These are phyloP conservation scores for Mucor piriformis DNA, from an alignment of 371 early-diverging fungal genomes.

Conservation along the genomic window DNA sequence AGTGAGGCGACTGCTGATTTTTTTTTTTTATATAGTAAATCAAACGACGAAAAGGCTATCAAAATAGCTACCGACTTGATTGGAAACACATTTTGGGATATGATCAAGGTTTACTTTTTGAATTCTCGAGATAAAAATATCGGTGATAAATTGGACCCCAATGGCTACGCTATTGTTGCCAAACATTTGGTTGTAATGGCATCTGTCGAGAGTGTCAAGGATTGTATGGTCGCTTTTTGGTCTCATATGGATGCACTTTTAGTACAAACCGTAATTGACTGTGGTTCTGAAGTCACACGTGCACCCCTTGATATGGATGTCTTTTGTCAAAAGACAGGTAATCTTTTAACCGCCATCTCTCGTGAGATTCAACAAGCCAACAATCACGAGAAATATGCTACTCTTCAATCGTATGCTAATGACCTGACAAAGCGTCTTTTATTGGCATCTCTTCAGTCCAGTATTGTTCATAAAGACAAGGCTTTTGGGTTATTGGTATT, in stretches of 20 bases:
- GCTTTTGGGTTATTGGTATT: constrained; percentile 17
- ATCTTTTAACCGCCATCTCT: constrained; percentile 25
- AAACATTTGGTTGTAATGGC: constrained; percentile 32
- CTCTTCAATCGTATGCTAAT: not conserved
- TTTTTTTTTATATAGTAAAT: constrained; percentile 16
- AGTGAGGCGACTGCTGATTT: not conserved
- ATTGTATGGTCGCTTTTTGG: constrained; percentile 18
- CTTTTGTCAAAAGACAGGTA: constrained; percentile 31
- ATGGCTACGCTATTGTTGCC: constrained; percentile 26
- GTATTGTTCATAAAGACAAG: constrained; percentile 37
- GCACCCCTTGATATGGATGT: constrained; percentile 24
- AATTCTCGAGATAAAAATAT: constrained; percentile 15
- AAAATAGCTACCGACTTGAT: constrained; percentile 15
- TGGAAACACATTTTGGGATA: constrained; percentile 20
- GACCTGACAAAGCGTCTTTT: constrained; percentile 32
- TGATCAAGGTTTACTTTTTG: constrained; percentile 24
- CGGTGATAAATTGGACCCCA: constrained; percentile 30
- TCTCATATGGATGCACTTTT: constrained; percentile 27
- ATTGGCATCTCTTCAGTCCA: constrained; percentile 29
- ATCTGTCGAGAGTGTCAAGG: constrained; percentile 25
- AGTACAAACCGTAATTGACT: constrained; percentile 36
- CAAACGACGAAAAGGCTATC: not conserved
- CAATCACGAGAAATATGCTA: not conserved
- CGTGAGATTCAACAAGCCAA: constrained; percentile 4
- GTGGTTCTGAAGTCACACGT: constrained; percentile 11